Conservation (phyloP, 768 basidiomycete genomes). For the Glaciozyma martinii region DNA sequence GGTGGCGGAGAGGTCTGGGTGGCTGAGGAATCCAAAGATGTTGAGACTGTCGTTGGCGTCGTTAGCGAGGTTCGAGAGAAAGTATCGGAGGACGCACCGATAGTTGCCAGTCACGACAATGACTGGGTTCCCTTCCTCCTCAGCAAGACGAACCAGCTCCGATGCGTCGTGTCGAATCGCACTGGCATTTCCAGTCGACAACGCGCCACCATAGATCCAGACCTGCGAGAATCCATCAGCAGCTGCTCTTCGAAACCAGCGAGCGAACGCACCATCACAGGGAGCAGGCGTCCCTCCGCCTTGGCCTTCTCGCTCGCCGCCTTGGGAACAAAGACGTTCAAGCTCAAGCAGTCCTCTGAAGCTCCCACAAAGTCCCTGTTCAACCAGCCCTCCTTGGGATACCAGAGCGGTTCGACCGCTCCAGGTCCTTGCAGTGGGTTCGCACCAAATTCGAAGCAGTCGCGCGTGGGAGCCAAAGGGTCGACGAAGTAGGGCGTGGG, state of each 20-base stretch:
- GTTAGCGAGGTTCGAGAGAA: not conserved
- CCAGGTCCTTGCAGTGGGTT: not conserved
- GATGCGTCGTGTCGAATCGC: slow-evolving; percentile 26
- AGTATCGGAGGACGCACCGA: not conserved
- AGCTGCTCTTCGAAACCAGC: not conserved
- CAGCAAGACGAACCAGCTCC: not conserved
- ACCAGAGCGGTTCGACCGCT: not conserved
- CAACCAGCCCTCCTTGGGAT: not conserved
- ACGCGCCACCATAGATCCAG: slow-evolving; percentile 41
- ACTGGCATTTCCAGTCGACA: slow-evolving; percentile 17
- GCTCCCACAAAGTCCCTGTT: slow-evolving; percentile 1
- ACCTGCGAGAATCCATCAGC: not conserved
- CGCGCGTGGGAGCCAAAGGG: not conserved
- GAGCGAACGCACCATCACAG: slow-evolving; percentile 40
- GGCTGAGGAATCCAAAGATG: slow-evolving; percentile 15
- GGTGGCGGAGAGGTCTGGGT: not conserved
- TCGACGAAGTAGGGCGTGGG: not conserved
- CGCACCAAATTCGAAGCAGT: not conserved
- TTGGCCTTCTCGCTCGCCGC: slow-evolving; percentile 31
- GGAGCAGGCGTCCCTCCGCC: slow-evolving; percentile 32
- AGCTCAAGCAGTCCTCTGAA: slow-evolving; percentile 46
- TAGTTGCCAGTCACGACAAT: slow-evolving; percentile 33
- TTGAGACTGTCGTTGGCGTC: slow-evolving; percentile 4
- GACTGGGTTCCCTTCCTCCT: slow-evolving; percentile 5
- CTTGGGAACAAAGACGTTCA: slow-evolving; percentile 47